A percentile compares a stretch with the other conserved stretches of the same genome.
These are phyloP conservation scores for Paraconiothyrium sp. DNA, from an alignment of 2,329 filamentous ascomycete genomes.

Conservation along the genomic window DNA sequence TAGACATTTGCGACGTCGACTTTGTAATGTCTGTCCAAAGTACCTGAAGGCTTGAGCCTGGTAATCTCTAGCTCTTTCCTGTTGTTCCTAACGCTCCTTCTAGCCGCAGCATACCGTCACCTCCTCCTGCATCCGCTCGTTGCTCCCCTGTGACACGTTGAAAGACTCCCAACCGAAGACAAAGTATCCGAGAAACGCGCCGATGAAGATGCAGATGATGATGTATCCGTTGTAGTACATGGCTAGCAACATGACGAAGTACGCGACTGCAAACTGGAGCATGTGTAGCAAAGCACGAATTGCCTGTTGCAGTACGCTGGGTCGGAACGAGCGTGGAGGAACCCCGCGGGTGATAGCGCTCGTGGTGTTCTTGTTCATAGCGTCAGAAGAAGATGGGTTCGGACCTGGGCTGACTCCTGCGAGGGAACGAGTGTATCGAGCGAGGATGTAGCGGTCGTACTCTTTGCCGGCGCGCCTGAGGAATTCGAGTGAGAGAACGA, in stretches of 20 bases:
- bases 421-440: conserved; percentile 55
- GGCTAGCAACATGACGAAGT: conserved; percentile 78
- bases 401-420: conserved; percentile 3
- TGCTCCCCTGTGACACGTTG: conserved; percentile 31
- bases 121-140: conserved; percentile 45
- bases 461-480: conserved; percentile 77
- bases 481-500: conserved; percentile 76
- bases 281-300: conserved; percentile 76
- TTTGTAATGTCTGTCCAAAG: no score
- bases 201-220: conserved; percentile 60
- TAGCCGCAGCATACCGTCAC: conserved; percentile 49
- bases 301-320: conserved; percentile 73
- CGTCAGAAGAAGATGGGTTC: conserved; percentile 29
- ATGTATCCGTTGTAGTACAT: conserved; percentile 78
- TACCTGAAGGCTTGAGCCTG: not conserved
- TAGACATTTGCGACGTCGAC: no score
- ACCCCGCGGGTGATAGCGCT: conserved; percentile 3
- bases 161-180: conserved; percentile 50
- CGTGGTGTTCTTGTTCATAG: conserved; percentile 19
- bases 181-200: conserved; percentile 47
- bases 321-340: conserved; percentile 52
- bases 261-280: conserved; percentile 78
- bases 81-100: not conserved
- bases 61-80: not conserved
- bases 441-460: conserved; percentile 74